These are phyloP conservation scores for Ceratocystis diversiconidia DNA, from an alignment of 2,329 filamentous ascomycete genomes.

Conservation along the genomic window DNA sequence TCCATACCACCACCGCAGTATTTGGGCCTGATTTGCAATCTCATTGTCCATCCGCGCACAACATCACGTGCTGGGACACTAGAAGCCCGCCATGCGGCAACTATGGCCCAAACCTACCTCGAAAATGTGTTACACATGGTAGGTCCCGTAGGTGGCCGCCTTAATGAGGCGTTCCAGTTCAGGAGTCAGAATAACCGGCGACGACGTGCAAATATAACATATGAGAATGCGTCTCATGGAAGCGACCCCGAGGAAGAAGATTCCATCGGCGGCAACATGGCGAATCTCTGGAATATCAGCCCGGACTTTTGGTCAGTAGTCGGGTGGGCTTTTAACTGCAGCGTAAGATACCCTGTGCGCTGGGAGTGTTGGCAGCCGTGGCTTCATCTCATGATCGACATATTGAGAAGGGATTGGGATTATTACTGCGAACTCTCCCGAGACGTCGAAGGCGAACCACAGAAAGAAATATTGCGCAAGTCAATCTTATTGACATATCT, in stretches of 20 bases:
- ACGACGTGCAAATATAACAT: slow-evolving; percentile 21
- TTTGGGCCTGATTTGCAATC: slow-evolving; percentile 61
- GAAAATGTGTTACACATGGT: slow-evolving; percentile 49
- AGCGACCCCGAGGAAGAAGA: slow-evolving; percentile 34
- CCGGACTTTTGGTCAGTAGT: slow-evolving; percentile 80
- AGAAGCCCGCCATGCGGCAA: slow-evolving; percentile 48
- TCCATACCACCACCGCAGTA: slow-evolving; percentile 57
- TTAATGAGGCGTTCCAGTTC: slow-evolving; percentile 62
- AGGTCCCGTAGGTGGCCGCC: slow-evolving; percentile 54
- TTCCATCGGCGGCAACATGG: slow-evolving; percentile 43
- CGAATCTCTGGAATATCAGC: slow-evolving; percentile 59
- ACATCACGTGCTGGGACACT: slow-evolving; percentile 56
- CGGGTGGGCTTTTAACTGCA: slow-evolving; percentile 91
- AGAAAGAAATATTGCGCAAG: slow-evolving; percentile 29
- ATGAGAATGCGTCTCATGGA: slow-evolving; percentile 28
- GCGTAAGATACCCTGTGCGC: slow-evolving; percentile 52
- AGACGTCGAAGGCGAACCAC: slow-evolving; percentile 15
- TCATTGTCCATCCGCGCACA: slow-evolving; percentile 67
- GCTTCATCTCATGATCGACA: slow-evolving; percentile 66
- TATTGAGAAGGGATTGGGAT: slow-evolving; percentile 56
- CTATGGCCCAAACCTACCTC: slow-evolving; percentile 55
- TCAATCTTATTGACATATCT: slow-evolving; percentile 51
- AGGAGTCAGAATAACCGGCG: slow-evolving; percentile 24
- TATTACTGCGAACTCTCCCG: slow-evolving; percentile 20
- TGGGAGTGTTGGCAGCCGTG: slow-evolving; percentile 75